Evolutionary conservation across 371 early-diverging fungal species (phyloP).

Genomic region (Basidiobolus meristosporus): DNA sequence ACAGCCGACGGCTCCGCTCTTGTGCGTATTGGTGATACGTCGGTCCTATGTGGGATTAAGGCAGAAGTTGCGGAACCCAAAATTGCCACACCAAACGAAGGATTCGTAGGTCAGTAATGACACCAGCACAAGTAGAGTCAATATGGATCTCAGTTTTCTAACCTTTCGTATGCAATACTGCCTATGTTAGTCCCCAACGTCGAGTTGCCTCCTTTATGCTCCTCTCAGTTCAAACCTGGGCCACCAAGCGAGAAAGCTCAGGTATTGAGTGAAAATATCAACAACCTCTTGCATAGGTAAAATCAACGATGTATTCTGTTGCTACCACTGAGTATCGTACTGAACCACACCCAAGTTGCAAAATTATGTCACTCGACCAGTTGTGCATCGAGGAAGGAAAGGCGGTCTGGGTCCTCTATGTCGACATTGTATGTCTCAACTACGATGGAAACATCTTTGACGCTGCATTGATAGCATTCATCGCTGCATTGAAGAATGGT

Average conservation of each 20-base stretch:
- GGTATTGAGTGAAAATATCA: conserved; percentile 56
- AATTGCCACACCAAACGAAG: conserved; percentile 38
- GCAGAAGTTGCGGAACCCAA: conserved; percentile 83
- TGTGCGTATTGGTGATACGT: conserved; percentile 75
- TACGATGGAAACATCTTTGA: conserved; percentile 85
- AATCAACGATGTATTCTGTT: not conserved
- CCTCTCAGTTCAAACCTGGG: conserved; percentile 65
- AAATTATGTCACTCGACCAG: conserved; percentile 39
- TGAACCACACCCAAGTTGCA: conserved; percentile 15
- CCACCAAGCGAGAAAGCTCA: conserved; percentile 75
- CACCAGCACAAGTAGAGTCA: not conserved
- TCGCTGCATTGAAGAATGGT: conserved; percentile 52
- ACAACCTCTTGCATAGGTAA: conserved; percentile 43
- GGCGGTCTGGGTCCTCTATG: conserved; percentile 78
- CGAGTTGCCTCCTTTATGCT: conserved; percentile 75
- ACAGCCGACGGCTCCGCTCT: conserved; percentile 77
- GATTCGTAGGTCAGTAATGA: conserved; percentile 44
- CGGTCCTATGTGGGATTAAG: conserved; percentile 82
- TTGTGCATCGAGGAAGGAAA: conserved; percentile 69
- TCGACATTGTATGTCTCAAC: conserved; percentile 76
- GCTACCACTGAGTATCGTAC: not conserved
- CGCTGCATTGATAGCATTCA: conserved; percentile 60
- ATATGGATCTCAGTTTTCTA: not conserved
- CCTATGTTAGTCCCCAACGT: conserved; percentile 59
- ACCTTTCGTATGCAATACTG: not conserved